Conservation (phyloP, 805 yeast genomes). For the Yarrowia yakushimensis region DNA sequence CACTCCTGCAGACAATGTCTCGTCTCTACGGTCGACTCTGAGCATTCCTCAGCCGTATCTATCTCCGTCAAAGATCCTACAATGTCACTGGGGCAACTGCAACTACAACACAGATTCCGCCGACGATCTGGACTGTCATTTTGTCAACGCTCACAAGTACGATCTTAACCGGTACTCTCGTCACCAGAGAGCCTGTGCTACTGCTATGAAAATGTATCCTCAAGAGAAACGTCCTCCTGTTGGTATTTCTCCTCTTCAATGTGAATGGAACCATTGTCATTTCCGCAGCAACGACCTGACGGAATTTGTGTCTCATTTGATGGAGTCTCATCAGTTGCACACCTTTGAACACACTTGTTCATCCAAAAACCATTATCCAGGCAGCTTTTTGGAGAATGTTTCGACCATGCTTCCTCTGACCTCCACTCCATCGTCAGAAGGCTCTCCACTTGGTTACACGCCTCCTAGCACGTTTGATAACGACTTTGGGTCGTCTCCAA, state of each 20-base stretch:
- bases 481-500: conserved; percentile 13
- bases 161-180: conserved; percentile 26
- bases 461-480: conserved; percentile 6
- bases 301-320: conserved; percentile 57
- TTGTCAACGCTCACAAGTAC: conserved; percentile 36
- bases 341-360: conserved; percentile 32
- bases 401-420: conserved; percentile 13
- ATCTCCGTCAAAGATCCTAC: conserved; percentile 27
- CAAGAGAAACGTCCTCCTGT: conserved; percentile 11
- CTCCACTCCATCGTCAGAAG: not conserved
- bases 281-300: conserved; percentile 53
- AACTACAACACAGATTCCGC: conserved; percentile 42
- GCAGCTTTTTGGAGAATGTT: conserved; percentile 26
- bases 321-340: conserved; percentile 40
- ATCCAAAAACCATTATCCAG: conserved; percentile 29
- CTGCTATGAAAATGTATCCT: conserved; percentile 25
- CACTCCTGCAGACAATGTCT: not conserved
- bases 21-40: not conserved
- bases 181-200: conserved; percentile 14
- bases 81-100: conserved; percentile 73
- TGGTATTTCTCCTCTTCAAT: conserved; percentile 38
- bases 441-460: not conserved
- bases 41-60: conserved; percentile 1
- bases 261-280: conserved; percentile 77
- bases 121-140: conserved; percentile 47